These are phyloP conservation scores for Lactarius hatsudake DNA, from an alignment of 768 basidiomycete species.

Conservation along the genomic window DNA sequence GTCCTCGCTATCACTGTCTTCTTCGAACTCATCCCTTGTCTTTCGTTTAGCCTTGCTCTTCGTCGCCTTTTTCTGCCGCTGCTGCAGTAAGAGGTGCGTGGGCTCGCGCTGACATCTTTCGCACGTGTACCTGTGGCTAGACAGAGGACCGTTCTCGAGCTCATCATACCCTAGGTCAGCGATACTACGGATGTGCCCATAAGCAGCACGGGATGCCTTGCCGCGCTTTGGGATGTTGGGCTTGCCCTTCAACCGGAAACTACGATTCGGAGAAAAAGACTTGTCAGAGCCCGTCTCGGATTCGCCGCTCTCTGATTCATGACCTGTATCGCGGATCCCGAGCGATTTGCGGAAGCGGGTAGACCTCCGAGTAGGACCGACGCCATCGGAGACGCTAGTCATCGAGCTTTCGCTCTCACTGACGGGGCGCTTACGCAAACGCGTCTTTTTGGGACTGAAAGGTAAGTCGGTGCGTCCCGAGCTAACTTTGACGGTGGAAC, in stretches of 20 bases:
- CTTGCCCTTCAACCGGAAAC: slow-evolving; percentile 30
- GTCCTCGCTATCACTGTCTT: slow-evolving; percentile 55
- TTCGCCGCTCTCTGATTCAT: slow-evolving; percentile 31
- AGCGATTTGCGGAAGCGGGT: slow-evolving; percentile 44
- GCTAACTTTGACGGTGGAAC: slow-evolving; percentile 14
- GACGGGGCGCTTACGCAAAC: slow-evolving; percentile 39
- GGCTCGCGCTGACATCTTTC: slow-evolving; percentile 69
- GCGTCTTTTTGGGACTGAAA: slow-evolving; percentile 66
- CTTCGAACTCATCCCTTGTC: slow-evolving; percentile 51
- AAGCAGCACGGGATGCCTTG: slow-evolving; percentile 45
- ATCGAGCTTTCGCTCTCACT: slow-evolving; percentile 40
- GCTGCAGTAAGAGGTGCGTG: slow-evolving; percentile 49
- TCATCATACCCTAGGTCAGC: slow-evolving; percentile 46
- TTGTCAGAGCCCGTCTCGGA: slow-evolving; percentile 11
- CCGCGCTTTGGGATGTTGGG: slow-evolving; percentile 35
- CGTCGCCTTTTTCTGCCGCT: slow-evolving; percentile 37
- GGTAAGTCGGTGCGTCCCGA: slow-evolving; percentile 44
- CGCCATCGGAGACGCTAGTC: slow-evolving; percentile 25
- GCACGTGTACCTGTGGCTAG: slow-evolving; percentile 61
- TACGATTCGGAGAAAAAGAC: slow-evolving; percentile 39
- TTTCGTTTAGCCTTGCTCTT: slow-evolving; percentile 39
- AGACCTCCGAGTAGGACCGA: slow-evolving; percentile 43
- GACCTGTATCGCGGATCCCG: slow-evolving; percentile 35
- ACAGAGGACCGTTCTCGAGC: slow-evolving; percentile 52
- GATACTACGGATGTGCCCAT: slow-evolving; percentile 46